Percentiles rank a stretch among this genome's conserved stretches.
Evolutionary conservation across 2,329 filamentous ascomycete genomes (phyloP).

Genomic region (Epichloe typhina): DNA sequence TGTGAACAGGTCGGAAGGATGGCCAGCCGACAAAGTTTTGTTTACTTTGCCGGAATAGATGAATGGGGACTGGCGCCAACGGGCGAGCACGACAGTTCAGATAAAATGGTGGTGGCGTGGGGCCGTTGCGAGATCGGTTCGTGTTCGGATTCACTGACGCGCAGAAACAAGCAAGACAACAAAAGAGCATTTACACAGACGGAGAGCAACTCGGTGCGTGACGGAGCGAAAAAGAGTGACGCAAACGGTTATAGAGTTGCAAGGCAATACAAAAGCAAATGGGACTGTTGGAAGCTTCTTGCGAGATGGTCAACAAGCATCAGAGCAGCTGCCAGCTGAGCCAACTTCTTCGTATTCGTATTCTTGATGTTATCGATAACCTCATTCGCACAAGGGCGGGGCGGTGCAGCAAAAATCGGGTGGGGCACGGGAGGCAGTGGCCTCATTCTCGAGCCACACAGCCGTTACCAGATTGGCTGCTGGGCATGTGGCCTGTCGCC

Average conservation of each 20-base stretch:
- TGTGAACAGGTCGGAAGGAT: slow-evolving; percentile 5
- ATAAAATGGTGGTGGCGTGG: slow-evolving; percentile 2
- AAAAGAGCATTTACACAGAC: no score
- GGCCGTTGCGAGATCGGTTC: slow-evolving; percentile 1
- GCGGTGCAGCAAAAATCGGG: not conserved
- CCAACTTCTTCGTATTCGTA: slow-evolving; percentile 4
- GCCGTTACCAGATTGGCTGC: slow-evolving; percentile 8
- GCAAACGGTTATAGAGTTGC: not conserved
- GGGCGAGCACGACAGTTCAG: not conserved
- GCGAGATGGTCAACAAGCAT: not conserved
- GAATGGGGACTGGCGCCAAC: not conserved
- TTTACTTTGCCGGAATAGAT: not conserved
- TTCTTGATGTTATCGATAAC: slow-evolving; percentile 1
- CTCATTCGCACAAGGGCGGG: no score
- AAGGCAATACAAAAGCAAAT: not conserved
- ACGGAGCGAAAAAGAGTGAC: not conserved
- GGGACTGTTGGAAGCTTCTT: not conserved
- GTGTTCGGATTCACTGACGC: slow-evolving; percentile 6
- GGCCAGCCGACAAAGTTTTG: slow-evolving; percentile 6
- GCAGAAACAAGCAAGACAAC: not conserved
- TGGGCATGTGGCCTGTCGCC: not conserved
- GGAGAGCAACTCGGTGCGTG: not conserved
- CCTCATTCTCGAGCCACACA: slow-evolving; percentile 22
- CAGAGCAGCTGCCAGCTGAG: not conserved
- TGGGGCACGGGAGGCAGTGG: slow-evolving; percentile 19